These are phyloP conservation scores for Jackrogersella multiformis DNA, from an alignment of 495 filamentous ascomycete species.

Conservation along the genomic window DNA sequence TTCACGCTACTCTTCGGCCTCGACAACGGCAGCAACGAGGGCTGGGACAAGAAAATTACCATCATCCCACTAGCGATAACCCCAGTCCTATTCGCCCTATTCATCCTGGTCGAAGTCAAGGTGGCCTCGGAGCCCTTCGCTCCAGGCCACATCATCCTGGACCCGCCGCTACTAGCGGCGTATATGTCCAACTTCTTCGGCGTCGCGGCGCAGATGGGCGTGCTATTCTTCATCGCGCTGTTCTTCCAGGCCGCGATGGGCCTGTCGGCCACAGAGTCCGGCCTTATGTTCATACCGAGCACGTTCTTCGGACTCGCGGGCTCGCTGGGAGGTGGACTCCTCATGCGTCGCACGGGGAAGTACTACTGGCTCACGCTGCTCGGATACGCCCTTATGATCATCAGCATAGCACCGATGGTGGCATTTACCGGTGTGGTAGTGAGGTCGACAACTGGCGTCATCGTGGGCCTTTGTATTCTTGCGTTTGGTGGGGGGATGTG, in stretches of 20 bases:
- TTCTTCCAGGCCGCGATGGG: conserved; percentile 81
- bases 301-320: conserved; percentile 72
- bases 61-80: conserved; percentile 67
- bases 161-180: conserved; percentile 70
- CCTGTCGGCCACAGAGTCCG: conserved; percentile 70
- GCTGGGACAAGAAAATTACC: conserved; percentile 70
- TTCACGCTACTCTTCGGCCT: conserved; percentile 77
- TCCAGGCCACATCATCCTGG: conserved; percentile 78
- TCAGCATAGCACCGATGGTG: conserved; percentile 65
- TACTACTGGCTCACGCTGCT: conserved; percentile 79
- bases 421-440: conserved; percentile 66
- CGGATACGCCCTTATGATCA: conserved; percentile 61
- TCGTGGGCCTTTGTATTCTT: conserved; percentile 60
- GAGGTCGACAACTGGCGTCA: conserved; percentile 54
- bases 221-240: conserved; percentile 79
- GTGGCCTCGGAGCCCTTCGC: conserved; percentile 82
- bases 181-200: conserved; percentile 82
- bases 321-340: conserved; percentile 71
- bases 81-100: conserved; percentile 69
- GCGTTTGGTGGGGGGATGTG: conserved; percentile 41
- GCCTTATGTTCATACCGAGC: conserved; percentile 72
- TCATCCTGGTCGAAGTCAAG: conserved; percentile 74
- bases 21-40: conserved; percentile 79
- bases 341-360: conserved; percentile 80
- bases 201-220: conserved; percentile 70